Conservation (phyloP, 2,329 filamentous ascomycete genomes). For the Venturia aucupariae region DNA sequence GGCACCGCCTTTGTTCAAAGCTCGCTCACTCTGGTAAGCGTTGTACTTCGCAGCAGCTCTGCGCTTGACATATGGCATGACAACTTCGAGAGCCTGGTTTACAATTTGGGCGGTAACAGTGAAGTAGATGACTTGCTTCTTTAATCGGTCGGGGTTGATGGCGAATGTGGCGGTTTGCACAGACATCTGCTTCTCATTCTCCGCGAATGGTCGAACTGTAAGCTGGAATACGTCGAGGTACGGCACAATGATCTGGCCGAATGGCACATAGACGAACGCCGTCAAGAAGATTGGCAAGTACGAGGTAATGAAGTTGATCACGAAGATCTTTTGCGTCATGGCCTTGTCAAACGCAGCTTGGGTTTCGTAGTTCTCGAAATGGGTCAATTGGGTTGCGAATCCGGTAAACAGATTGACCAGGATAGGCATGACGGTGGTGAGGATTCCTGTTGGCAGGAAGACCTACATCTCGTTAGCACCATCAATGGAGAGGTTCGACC, state of each 20-base stretch:
- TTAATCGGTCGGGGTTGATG: constrained; percentile 74
- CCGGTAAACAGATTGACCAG: constrained; percentile 66
- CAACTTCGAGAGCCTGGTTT: constrained; percentile 72
- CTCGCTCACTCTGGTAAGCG: constrained; percentile 54
- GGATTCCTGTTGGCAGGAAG: constrained; percentile 78
- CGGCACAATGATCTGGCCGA: constrained; percentile 73
- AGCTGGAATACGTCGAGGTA: constrained; percentile 75
- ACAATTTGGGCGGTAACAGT: constrained; percentile 90
- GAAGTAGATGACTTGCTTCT: constrained; percentile 90
- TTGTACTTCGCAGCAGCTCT: constrained; percentile 70
- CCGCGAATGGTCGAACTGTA: constrained; percentile 64
- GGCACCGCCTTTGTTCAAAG: constrained; percentile 46
- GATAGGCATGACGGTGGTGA: constrained; percentile 73
- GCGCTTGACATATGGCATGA: constrained; percentile 79
- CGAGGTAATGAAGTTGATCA: constrained; percentile 93
- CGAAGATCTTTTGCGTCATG: constrained; percentile 85
- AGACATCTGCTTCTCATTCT: constrained; percentile 61
- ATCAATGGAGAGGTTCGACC: not conserved
- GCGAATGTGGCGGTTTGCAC: constrained; percentile 54
- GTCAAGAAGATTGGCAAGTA: constrained; percentile 90
- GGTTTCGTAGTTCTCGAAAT: constrained; percentile 88
- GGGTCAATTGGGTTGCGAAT: constrained; percentile 67
- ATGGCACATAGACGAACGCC: constrained; percentile 89
- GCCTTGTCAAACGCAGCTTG: constrained; percentile 74
- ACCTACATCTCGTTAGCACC: constrained; percentile 41